A percentile compares a stretch with the other conserved stretches of the same genome.
Evolutionary conservation across 1,139 yeast genomes (phyloP).

Genomic region (Entelexis paramagnoliae): DNA sequence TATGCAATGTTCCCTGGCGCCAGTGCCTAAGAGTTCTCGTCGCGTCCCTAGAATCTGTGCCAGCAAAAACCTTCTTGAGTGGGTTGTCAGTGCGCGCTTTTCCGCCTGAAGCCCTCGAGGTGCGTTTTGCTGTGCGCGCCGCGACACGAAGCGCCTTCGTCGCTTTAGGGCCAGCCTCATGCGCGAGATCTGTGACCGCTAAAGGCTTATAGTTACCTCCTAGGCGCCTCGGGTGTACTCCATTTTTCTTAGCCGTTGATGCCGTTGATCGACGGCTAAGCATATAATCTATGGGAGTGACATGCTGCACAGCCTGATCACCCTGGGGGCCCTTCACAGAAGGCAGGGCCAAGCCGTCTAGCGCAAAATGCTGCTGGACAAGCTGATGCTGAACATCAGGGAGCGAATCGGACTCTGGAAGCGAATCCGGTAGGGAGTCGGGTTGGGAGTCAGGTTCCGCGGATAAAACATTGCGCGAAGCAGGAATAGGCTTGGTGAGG

Average conservation of each 20-base stretch:
- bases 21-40: slow-evolving; percentile 1
- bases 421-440: background rate
- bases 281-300: slow-evolving; percentile 18
- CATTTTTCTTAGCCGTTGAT: background rate
- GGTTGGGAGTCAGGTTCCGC: background rate
- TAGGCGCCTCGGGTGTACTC: background rate
- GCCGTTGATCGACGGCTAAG: background rate
- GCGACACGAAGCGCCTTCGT: slow-evolving; percentile 17
- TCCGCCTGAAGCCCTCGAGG: background rate
- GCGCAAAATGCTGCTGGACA: background rate
- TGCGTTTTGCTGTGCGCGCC: slow-evolving; percentile 19
- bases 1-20: slow-evolving; percentile 4
- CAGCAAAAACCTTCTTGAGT: slow-evolving; percentile 7
- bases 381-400: background rate
- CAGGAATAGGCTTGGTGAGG: slow-evolving; percentile 5
- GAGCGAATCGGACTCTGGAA: background rate
- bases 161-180: slow-evolving; percentile 15
- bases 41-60: slow-evolving; percentile 3
- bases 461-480: background rate
- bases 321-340: background rate
- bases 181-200: slow-evolving; percentile 8
- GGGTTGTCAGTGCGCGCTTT: slow-evolving; percentile 4
- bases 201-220: background rate
- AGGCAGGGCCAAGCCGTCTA: background rate
- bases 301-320: background rate